phyloP scores from a whole-genome alignment of 2,329 filamentous ascomycete genomes.

The Alternaria arbusti region DNA sequence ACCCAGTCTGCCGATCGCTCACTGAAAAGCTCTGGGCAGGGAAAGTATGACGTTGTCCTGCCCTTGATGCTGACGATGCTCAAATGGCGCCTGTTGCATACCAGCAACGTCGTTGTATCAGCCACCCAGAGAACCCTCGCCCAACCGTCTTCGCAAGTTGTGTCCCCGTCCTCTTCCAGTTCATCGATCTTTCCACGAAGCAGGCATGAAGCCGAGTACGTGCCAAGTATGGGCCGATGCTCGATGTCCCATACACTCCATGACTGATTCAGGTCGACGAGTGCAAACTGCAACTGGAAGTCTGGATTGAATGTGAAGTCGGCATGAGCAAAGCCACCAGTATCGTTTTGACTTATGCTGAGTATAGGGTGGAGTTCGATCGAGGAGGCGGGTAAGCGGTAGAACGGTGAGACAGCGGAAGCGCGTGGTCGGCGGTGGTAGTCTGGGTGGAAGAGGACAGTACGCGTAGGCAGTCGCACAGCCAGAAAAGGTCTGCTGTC shows the following conservation, averaged over 20 bases:
- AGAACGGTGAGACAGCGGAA: slow-evolving; percentile 23
- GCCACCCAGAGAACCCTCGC: slow-evolving; percentile 57
- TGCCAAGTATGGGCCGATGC: slow-evolving; percentile 23
- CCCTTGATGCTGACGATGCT: slow-evolving; percentile 45
- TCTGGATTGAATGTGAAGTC: slow-evolving; percentile 72
- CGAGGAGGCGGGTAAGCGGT: slow-evolving; percentile 52
- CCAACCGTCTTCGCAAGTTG: slow-evolving; percentile 55
- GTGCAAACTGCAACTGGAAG: slow-evolving; percentile 65
- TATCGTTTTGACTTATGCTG: slow-evolving; percentile 59
- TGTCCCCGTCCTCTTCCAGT: slow-evolving; percentile 1
- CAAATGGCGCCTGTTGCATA: slow-evolving; percentile 57
- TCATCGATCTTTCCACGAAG: slow-evolving; percentile 30
- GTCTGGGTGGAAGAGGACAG: slow-evolving; percentile 55
- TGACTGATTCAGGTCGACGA: slow-evolving; percentile 68
- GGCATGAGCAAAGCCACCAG: slow-evolving; percentile 63
- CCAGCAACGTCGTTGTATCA: slow-evolving; percentile 57
- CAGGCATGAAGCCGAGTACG: slow-evolving; percentile 45
- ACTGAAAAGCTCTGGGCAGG: slow-evolving; percentile 33
- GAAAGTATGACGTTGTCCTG: slow-evolving; percentile 22
- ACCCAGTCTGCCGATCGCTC: slow-evolving; percentile 55
- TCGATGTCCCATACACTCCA: slow-evolving; percentile 73
- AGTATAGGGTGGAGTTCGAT: slow-evolving; percentile 64
- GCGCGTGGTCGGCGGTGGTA: slow-evolving; percentile 21
- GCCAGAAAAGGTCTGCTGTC: slow-evolving; percentile 57
- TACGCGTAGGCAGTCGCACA: slow-evolving; percentile 55